Base-by-base conservation (phyloP, 495 filamentous ascomycete genomes). In the Neurospora tetrasperma region DNA sequence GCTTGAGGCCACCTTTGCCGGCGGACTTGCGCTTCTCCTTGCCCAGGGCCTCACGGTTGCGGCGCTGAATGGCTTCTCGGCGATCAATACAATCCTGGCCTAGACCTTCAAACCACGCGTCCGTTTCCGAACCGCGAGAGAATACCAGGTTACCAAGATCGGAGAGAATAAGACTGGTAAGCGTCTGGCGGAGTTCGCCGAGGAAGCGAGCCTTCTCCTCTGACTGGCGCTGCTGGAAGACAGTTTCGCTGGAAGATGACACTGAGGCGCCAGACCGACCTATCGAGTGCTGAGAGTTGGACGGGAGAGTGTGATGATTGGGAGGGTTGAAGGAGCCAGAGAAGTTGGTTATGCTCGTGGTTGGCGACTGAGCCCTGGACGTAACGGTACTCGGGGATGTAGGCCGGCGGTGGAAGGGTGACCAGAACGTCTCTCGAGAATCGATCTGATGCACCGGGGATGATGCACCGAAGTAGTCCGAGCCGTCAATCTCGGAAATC, bases 61-160 rank as follows among this genome's bases (percentile, higher is more conserved):
- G 82, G 69, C 86, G 82, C 70, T 85, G 85, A 75, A 87, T 90
- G 59, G 86, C 88, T 80, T 93, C 93, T 73, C 90, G 90, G 42
- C 89, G 85, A 74, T 93, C 91, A 62, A 96, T 90, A 71, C 90
- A 92, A 71, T 92, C 89, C 75, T 95, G 90, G 16, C 91, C 90
- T 4, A 97, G 79, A 23, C 86, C 88, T 74, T 90, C 89, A 78
- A 97, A 95, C 93, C 95, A 98, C 35, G 86, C 88, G 76, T 98
- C 96, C 18, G 95, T 99, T 83, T 99, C 96, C 74, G 93, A 95
- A 16, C 96, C 91, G 73, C 90, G 89, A 42, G 90, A 88, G 82
- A 94, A 97, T 16, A 97, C 90, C 10, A 91, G 88, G 62, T 90
- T 92, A 10, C 94, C 93, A 18, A 99, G 85, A 81, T 99, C 96